Evolutionary conservation across 352 stramenopile species (phyloP), one percentile per base, ranked within the genome.

Genomic region (Globisporangium okanoganense): DNA sequence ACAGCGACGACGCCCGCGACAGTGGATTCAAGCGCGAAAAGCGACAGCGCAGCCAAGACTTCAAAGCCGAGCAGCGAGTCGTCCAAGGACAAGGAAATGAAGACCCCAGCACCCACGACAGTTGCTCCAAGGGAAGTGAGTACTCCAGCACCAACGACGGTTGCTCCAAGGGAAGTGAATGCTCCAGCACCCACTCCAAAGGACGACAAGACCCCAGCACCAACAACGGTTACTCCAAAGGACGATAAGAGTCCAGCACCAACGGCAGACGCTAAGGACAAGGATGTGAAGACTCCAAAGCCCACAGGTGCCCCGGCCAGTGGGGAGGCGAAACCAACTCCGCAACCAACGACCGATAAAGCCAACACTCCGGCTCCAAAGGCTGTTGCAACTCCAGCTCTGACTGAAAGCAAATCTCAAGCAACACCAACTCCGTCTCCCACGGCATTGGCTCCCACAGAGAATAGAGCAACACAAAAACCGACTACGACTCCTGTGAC

Each of bases 41-140:
- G 33, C 33, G 33, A 36, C 10, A 53, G 27, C 20, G 47, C 16
- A 12, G 7, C 40, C 1, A 47, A 47, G 38, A 44, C 38, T 22
- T 14, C 38, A 44, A 44, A 44, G 38, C 38, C 38, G 14, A 44
- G 13, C 0, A 20, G 13, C 13, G 38, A 44, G 6, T 20, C 38
- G 38, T 51, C 20, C 16, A 51, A 44, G 38, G 44, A 51, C 24
- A 31, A 51, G 20, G 44, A 51, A n/a, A n/a, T n/a, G n/a, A n/a
- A n/a, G n/a, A n/a, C n/a, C n/a, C n/a, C n/a, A n/a, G n/a, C n/a
- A n/a, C n/a, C n/a, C n/a, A n/a, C n/a, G n/a, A n/a, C n/a, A n/a
- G n/a, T n/a, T n/a, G n/a, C n/a, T n/a, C n/a, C n/a, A n/a, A n/a
- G n/a, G n/a, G n/a, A n/a, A n/a, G n/a, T n/a, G n/a, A n/a, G n/a